Conservation (phyloP, 1,139 yeast genomes). For the Debaryomyces subglobosus region DNA sequence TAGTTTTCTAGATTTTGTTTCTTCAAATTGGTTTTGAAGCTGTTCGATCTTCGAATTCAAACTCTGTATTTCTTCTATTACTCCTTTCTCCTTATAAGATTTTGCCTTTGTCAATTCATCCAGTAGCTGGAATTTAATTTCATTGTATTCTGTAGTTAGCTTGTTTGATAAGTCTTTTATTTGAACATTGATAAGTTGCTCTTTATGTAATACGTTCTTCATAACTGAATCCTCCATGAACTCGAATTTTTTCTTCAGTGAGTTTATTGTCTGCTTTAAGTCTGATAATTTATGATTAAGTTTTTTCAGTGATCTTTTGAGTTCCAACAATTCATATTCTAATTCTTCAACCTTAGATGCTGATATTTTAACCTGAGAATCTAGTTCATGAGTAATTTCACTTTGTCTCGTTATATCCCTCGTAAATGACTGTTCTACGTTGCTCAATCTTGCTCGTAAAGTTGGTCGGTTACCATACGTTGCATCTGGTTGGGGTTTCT, state of each 20-base stretch:
- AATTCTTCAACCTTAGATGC: conserved; percentile 21
- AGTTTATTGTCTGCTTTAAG: conserved; percentile 20
- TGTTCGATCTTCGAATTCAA: conserved; percentile 17
- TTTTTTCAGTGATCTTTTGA: conserved; percentile 27
- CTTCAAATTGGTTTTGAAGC: conserved; percentile 16
- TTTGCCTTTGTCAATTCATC: conserved; percentile 33
- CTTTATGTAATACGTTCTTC: conserved; percentile 31
- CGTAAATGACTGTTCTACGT: conserved; percentile 10
- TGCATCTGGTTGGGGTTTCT: conserved; percentile 1
- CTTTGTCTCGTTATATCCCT: conserved; percentile 10
- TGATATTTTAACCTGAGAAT: conserved; percentile 19
- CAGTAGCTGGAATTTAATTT: conserved; percentile 34
- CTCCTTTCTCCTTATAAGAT: conserved; percentile 29
- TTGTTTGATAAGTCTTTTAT: conserved; percentile 27
- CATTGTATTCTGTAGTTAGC: conserved; percentile 31
- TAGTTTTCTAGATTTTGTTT: conserved; percentile 16
- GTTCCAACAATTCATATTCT: conserved; percentile 25
- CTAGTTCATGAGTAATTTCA: conserved; percentile 16
- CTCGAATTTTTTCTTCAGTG: conserved; percentile 26
- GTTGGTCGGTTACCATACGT: not conserved
- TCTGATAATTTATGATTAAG: conserved; percentile 23
- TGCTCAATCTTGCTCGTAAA: conserved; percentile 10
- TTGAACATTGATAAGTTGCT: conserved; percentile 27
- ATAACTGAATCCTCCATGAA: conserved; percentile 31
- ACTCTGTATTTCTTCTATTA: conserved; percentile 19